Conservation (phyloP, 2,329 filamentous ascomycete genomes). For the Botryosphaeria dothidea region DNA sequence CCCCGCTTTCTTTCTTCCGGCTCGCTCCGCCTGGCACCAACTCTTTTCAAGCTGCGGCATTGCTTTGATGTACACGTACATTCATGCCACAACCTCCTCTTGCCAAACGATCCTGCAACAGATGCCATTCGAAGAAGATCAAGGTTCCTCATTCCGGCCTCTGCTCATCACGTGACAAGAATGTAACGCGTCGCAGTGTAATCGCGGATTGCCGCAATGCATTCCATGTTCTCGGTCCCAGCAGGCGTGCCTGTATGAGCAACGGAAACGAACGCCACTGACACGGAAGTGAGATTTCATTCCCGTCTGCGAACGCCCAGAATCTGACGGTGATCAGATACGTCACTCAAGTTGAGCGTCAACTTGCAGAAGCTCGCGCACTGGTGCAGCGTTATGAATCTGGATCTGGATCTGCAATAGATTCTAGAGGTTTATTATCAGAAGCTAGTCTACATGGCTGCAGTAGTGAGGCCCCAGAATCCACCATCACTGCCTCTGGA, state of each 20-base stretch:
- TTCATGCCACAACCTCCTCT: slow-evolving; percentile 4
- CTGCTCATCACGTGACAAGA: neutral
- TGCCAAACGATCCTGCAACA: slow-evolving; percentile 11
- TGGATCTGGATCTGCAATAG: neutral
- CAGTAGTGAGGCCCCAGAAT: neutral
- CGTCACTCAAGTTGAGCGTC: slow-evolving; percentile 12
- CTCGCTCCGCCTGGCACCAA: neutral
- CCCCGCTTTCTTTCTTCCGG: neutral
- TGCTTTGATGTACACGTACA: neutral
- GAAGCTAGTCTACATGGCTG: neutral
- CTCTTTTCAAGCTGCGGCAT: no score
- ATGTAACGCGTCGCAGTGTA: neutral
- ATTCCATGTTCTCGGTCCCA: neutral
- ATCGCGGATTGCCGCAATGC: slow-evolving; percentile 2
- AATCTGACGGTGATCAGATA: neutral
- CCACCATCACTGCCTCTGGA: neutral
- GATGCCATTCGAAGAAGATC: slow-evolving; percentile 16
- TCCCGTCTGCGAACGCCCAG: no score
- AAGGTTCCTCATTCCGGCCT: neutral
- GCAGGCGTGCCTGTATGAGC: slow-evolving; percentile 1
- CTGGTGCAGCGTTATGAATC: slow-evolving; percentile 1
- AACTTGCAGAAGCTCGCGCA: slow-evolving; percentile 6
- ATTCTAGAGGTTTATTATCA: no score
- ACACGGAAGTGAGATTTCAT: neutral
- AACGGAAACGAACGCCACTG: neutral